Conservation (phyloP, 2,329 filamentous ascomycete genomes). For the Aspergillus japonicus region DNA sequence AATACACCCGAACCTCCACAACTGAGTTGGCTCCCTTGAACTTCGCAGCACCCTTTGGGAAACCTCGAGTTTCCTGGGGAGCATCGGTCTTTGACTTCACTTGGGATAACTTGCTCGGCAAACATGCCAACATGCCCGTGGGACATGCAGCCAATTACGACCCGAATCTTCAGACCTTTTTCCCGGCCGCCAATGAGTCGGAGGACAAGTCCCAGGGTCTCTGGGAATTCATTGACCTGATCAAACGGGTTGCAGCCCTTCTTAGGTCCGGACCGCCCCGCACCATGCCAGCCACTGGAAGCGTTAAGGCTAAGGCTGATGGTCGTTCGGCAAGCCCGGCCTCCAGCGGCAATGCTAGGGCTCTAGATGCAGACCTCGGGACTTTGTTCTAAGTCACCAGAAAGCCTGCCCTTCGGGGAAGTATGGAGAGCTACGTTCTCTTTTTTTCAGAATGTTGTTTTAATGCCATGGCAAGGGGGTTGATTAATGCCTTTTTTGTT, state of each 20-base stretch:
- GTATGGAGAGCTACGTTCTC: neutral
- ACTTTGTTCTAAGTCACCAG: conserved; percentile 26
- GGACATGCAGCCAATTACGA: conserved; percentile 37
- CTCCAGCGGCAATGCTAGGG: conserved; percentile 4
- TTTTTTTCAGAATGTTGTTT: neutral
- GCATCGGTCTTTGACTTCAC: conserved; percentile 37
- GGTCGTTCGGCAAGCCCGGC: conserved; percentile 10
- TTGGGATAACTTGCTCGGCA: conserved; percentile 44
- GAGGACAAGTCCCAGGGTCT: conserved; percentile 31
- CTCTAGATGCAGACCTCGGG: conserved; percentile 29
- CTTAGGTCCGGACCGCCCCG: conserved; percentile 24
- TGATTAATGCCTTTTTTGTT: neutral
- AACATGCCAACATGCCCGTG: conserved; percentile 34
- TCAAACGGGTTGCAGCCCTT: conserved; percentile 35
- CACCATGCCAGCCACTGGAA: neutral
- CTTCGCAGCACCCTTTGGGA: conserved; percentile 20
- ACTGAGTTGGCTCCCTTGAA: conserved; percentile 10
- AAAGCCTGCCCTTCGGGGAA: neutral
- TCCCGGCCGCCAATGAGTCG: conserved; percentile 24
- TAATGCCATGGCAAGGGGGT: neutral
- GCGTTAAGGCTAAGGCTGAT: neutral
- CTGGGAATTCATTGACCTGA: conserved; percentile 35
- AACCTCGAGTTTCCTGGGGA: conserved; percentile 37
- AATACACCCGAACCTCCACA: conserved; percentile 27
- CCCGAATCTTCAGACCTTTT: conserved; percentile 36